Evolutionary conservation across 768 basidiomycete genomes (phyloP).

Genomic region (Cyclocybe cylindracea): DNA sequence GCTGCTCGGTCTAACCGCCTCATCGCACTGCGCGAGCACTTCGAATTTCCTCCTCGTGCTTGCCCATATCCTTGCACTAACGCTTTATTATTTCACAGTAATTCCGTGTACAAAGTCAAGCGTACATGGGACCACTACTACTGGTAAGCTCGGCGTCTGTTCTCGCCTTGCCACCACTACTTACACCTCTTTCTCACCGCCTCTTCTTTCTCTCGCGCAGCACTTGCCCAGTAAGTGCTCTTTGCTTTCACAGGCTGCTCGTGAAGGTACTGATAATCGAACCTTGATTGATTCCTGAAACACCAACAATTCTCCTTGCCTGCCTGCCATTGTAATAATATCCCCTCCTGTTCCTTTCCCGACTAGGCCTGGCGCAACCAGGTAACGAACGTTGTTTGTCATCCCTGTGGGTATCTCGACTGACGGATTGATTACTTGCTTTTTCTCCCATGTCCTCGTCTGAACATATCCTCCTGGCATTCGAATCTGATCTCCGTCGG

Average conservation of each 20-base stretch:
- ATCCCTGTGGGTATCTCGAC: too few species aligned
- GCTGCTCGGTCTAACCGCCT: not conserved
- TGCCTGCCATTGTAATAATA: too few species aligned
- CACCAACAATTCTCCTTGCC: too few species aligned
- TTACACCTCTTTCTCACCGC: not conserved
- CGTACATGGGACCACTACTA: conserved; percentile 44
- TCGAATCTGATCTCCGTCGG: not conserved
- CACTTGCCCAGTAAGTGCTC: conserved; percentile 27
- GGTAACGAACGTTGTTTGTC: conserved; percentile 11
- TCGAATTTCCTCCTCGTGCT: not conserved
- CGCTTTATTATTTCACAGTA: conserved; percentile 23
- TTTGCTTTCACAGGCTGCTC: not conserved
- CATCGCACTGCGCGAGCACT: not conserved
- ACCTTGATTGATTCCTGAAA: too few species aligned
- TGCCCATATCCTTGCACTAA: not conserved
- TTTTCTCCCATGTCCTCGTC: not conserved
- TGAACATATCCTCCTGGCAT: not conserved
- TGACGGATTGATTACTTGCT: too few species aligned
- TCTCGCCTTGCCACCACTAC: not conserved
- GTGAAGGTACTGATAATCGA: conserved; percentile 2
- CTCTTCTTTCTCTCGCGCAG: conserved; percentile 11
- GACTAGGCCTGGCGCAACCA: conserved; percentile 30
- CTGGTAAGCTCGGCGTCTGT: conserved; percentile 21
- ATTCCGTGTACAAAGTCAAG: conserved; percentile 43
- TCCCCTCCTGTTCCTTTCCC: conserved; percentile 18